Evolutionary conservation across 2,329 filamentous ascomycete genomes (phyloP).

Genomic region (Beauveria varroae): DNA sequence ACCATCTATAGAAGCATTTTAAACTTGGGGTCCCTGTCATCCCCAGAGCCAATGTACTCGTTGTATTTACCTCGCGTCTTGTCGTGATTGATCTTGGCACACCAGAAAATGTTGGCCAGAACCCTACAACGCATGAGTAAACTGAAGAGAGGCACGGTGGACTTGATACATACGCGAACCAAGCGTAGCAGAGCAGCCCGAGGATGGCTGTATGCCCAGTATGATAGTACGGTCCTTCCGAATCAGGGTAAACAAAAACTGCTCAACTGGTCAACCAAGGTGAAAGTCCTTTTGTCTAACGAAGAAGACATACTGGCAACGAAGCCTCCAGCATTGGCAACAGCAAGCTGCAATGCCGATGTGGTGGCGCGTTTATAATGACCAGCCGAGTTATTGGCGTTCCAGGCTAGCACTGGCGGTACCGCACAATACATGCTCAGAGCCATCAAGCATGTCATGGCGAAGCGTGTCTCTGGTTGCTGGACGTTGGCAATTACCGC

Average conservation of each 20-base stretch:
- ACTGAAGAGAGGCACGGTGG: background rate
- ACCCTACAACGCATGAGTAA: conserved; percentile 33
- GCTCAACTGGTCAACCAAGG: background rate
- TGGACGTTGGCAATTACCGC: conserved; percentile 52
- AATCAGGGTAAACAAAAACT: conserved; percentile 54
- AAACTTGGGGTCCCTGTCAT: conserved; percentile 58
- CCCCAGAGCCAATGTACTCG: conserved; percentile 47
- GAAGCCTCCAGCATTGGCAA: conserved; percentile 61
- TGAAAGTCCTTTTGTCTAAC: background rate
- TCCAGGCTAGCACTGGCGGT: conserved; percentile 57
- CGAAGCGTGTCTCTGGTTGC: conserved; percentile 48
- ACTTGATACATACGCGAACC: conserved; percentile 49
- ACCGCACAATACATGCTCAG: conserved; percentile 57
- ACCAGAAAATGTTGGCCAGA: conserved; percentile 53
- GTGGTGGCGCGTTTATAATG: conserved; percentile 66
- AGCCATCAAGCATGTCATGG: conserved; percentile 62
- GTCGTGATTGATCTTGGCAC: conserved; percentile 55
- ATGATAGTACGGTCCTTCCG: conserved; percentile 49
- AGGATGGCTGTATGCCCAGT: conserved; percentile 55
- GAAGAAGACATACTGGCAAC: conserved; percentile 42
- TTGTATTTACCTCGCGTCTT: conserved; percentile 54
- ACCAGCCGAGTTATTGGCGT: conserved; percentile 59
- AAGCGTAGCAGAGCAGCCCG: conserved; percentile 51
- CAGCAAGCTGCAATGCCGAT: conserved; percentile 54
- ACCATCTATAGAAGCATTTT: conserved; percentile 46